phyloP scores from a whole-genome alignment of 768 basidiomycete species.

The Coprinopsis sp. region DNA sequence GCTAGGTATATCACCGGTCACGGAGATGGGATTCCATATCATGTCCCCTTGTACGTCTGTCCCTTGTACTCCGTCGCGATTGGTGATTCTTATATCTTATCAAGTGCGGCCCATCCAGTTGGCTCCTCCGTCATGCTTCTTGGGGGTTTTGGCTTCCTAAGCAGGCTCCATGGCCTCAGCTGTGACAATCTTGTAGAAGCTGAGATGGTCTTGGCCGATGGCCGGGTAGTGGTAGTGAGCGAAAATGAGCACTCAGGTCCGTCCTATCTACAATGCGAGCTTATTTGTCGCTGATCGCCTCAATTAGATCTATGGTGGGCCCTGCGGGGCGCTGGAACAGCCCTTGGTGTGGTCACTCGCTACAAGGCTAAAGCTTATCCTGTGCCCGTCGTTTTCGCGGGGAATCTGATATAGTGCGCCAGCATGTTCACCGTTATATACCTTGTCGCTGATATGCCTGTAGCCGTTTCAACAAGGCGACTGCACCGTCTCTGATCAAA shows the following conservation, averaged over 20 bases:
- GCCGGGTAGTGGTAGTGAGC: slow-evolving; percentile 73
- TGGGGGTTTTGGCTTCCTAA: slow-evolving; percentile 86
- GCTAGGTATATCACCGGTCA: slow-evolving; percentile 48
- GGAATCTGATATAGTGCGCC: slow-evolving; percentile 71
- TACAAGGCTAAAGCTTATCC: slow-evolving; percentile 88
- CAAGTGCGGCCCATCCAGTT: slow-evolving; percentile 72
- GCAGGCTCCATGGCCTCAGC: slow-evolving; percentile 78
- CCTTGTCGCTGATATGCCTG: slow-evolving; percentile 8
- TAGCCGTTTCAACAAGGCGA: slow-evolving; percentile 85
- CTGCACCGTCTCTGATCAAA: slow-evolving; percentile 81
- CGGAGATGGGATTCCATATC: slow-evolving; percentile 64
- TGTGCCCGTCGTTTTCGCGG: slow-evolving; percentile 86
- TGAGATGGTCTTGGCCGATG: slow-evolving; percentile 89
- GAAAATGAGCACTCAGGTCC: slow-evolving; percentile 68
- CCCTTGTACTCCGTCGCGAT: slow-evolving; percentile 4
- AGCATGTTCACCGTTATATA: slow-evolving; percentile 8
- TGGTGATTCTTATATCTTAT: slow-evolving; percentile 2
- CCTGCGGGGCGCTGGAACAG: slow-evolving; percentile 76
- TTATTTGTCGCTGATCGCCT: background rate
- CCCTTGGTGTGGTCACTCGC: slow-evolving; percentile 81
- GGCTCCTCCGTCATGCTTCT: slow-evolving; percentile 78
- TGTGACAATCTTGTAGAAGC: slow-evolving; percentile 89
- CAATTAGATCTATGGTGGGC: slow-evolving; percentile 95
- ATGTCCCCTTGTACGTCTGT: slow-evolving; percentile 66
- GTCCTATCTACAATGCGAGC: slow-evolving; percentile 10